Evolutionary conservation across 345 rosid species (phyloP).

Genomic region (Salix koriyanagi): DNA sequence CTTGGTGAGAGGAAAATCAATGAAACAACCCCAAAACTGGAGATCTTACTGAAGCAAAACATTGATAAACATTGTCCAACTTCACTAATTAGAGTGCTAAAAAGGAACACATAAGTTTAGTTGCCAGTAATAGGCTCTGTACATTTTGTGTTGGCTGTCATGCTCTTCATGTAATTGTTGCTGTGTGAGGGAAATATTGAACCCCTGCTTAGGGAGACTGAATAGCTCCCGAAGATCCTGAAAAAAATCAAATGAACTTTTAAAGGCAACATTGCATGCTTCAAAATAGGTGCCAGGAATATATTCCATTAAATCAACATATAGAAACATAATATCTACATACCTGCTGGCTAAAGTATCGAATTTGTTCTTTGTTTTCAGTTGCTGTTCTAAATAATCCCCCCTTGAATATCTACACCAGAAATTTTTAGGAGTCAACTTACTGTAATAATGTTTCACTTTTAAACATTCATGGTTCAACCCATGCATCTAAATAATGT

Average conservation of each 20-base stretch:
- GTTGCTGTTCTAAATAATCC: slow-evolving; percentile 93
- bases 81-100: background rate
- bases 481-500: background rate
- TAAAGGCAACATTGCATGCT: background rate
- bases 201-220: slow-evolving; percentile 83
- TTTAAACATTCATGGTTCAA: slow-evolving; percentile 1
- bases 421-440: background rate
- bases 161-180: slow-evolving; percentile 90
- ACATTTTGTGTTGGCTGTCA: slow-evolving; percentile 69
- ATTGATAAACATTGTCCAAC: background rate
- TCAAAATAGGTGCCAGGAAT: background rate
- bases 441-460: background rate
- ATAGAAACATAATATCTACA: background rate
- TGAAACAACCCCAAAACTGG: background rate
- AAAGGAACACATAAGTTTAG: background rate
- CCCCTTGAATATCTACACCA: slow-evolving; percentile 76
- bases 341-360: slow-evolving; percentile 92
- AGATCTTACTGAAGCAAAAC: background rate
- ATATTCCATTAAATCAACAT: slow-evolving; percentile 8
- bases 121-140: slow-evolving; percentile 13
- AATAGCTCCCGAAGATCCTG: slow-evolving; percentile 92
- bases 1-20: background rate
- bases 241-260: slow-evolving; percentile 15
- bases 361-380: slow-evolving; percentile 92
- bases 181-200: slow-evolving; percentile 80